Percentiles rank a stretch among this genome's conserved stretches.
Evolutionary conservation across 2,329 filamentous ascomycete species (phyloP).

Genomic region (Calonectria hawksworthii): DNA sequence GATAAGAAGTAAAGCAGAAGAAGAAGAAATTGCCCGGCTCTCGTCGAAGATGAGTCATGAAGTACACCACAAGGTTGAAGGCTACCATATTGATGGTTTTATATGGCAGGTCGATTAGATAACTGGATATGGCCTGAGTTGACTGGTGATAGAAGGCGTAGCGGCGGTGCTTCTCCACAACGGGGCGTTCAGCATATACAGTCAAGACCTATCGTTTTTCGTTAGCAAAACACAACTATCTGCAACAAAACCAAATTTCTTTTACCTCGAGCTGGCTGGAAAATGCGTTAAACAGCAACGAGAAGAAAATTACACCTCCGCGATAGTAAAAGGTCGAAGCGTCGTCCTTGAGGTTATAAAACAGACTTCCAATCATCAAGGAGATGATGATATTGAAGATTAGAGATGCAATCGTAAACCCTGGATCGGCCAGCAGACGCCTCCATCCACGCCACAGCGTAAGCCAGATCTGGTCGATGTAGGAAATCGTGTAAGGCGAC

Average conservation of each 20-base stretch:
- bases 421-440: conserved; percentile 55
- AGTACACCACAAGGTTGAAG: conserved; percentile 66
- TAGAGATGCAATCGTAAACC: conserved; percentile 56
- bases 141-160: conserved; percentile 54
- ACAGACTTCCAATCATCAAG: conserved; percentile 67
- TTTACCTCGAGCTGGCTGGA: conserved; percentile 50
- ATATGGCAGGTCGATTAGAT: conserved; percentile 43
- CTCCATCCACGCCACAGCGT: conserved; percentile 58
- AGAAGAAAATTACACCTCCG: conserved; percentile 65
- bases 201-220: conserved; percentile 38
- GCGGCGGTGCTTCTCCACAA: conserved; percentile 53
- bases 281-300: conserved; percentile 66
- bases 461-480: conserved; percentile 59
- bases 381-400: conserved; percentile 62
- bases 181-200: conserved; percentile 48
- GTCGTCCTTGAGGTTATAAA: conserved; percentile 59
- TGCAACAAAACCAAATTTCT: rapidly evolving
- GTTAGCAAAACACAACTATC: too few species aligned
- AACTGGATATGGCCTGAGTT: conserved; percentile 45
- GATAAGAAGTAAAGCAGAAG: conserved; percentile 60
- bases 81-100: conserved; percentile 45
- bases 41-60: conserved; percentile 74
- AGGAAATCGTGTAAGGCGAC: conserved; percentile 63
- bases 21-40: conserved; percentile 74
- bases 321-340: conserved; percentile 62